Evolutionary conservation across 2,329 filamentous ascomycete species (phyloP).

Genomic region (Penicillium italicum): DNA sequence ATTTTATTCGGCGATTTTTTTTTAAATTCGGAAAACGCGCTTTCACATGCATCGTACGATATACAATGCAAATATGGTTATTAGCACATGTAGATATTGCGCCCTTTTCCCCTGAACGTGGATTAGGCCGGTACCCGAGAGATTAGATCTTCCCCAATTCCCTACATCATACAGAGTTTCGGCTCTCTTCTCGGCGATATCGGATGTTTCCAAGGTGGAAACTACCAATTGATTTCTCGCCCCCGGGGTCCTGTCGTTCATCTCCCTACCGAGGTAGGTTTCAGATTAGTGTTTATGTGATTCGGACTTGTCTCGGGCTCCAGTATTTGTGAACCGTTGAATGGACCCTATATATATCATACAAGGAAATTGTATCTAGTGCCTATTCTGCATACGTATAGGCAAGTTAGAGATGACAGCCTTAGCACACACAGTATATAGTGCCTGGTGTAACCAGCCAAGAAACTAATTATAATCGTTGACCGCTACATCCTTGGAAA

Average conservation of each 20-base stretch:
- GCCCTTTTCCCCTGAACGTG: neutral
- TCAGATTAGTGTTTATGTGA: neutral
- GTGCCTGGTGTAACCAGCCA: neutral
- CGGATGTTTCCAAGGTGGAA: neutral
- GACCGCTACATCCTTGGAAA: neutral
- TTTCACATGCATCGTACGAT: neutral
- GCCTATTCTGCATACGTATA: neutral
- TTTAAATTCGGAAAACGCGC: neutral
- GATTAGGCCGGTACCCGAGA: neutral
- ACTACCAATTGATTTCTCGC: neutral
- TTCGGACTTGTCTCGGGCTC: neutral
- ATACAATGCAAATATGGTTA: neutral
- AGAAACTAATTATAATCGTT: neutral
- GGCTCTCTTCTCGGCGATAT: neutral
- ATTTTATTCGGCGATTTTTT: neutral
- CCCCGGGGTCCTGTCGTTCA: neutral
- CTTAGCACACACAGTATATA: neutral
- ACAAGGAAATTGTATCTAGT: neutral
- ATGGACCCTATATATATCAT: neutral
- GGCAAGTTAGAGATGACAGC: neutral
- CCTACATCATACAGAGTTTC: neutral
- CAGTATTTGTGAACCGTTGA: neutral
- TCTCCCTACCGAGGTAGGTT: neutral
- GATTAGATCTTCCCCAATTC: conserved; percentile 5
- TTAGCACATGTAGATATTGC: neutral